Evolutionary conservation across 2,329 filamentous ascomycete species (phyloP), one percentile per base, ranked within the genome.

Genomic region (Alternaria triticina): DNA sequence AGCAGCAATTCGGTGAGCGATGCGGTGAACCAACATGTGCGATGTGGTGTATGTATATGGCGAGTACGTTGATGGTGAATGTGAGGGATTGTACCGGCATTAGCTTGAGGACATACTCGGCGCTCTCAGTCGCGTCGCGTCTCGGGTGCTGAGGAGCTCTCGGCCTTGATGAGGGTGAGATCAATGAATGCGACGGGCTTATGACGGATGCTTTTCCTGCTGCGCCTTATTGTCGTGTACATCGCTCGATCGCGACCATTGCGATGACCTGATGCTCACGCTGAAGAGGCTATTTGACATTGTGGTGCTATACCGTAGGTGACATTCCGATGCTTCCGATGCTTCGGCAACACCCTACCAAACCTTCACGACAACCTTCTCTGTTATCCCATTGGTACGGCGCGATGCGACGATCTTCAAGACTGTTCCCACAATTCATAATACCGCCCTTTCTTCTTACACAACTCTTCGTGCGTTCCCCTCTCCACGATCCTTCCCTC

Each of bases 391-490:
- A 36, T 36, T 36, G 33, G 15, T 36, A 36, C 33, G 33, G 33
- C 13, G 2, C 33, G 6, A 36, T 36, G 2, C 4, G 13, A 36
- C 5, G 33, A 9, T 0, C 4, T n/a, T 36, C 7, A 36, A n/a
- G 47, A 50, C n/a, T 9, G 25, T 20, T 57, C 15, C 40, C 40
- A 45, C 11, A 47, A 6, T 9, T 47, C 43, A 5, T 47, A n/a
- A 47, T 57, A 57, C 43, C 43, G 17, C 20, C 54, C 54, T 5
- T 40, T 36, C 15, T 45, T 40, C 10, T 57, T 28, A 2, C 20
- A 40, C 10, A 66, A 23, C 27, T 65, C 58, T 20, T 60, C 7
- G 30, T 67, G 59, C 25, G 62, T 67, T 40, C 67, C 65, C 36
- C 46, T 25, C 51, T 69, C 65, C 3, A 67, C 25, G 22, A 69